A percentile compares a stretch with the other conserved stretches of the same genome.
phyloP scores from a whole-genome alignment of 1,284 basidiomycete species.

The Singerocomus inundabilis region DNA sequence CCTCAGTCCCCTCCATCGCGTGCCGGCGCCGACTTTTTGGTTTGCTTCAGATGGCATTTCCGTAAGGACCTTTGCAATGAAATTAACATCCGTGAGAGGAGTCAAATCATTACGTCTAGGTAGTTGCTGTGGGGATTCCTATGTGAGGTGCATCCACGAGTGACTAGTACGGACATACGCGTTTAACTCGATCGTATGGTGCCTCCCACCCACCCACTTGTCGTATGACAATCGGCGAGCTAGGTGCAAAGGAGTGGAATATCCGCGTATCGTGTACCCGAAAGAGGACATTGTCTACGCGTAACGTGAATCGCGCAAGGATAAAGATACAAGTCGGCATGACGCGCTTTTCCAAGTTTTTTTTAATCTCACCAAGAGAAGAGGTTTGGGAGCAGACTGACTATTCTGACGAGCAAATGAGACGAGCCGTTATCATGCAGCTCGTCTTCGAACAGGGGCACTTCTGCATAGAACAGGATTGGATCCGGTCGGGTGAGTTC shows the following conservation, averaged over 20 bases:
- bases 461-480: constrained; percentile 92
- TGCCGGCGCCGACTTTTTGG: constrained; percentile 61
- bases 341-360: constrained; percentile 66
- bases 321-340: constrained; percentile 98
- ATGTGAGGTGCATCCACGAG: constrained; percentile 2
- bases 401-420: constrained; percentile 78
- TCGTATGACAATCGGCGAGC: constrained; percentile 65
- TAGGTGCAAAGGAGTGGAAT: constrained; percentile 77
- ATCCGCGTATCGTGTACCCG: constrained; percentile 87
- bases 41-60: constrained; percentile 60
- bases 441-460: constrained; percentile 91
- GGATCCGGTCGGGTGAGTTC: constrained; percentile 89
- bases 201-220: constrained; percentile 91
- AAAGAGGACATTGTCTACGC: constrained; percentile 96
- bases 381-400: constrained; percentile 46
- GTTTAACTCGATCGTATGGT: constrained; percentile 77
- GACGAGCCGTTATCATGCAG: constrained; percentile 93
- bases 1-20: constrained; percentile 78
- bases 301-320: constrained; percentile 87
- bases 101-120: constrained; percentile 84
- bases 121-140: constrained; percentile 52
- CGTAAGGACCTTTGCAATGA: constrained; percentile 76
- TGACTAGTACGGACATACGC: constrained; percentile 47
- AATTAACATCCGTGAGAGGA: constrained; percentile 86
- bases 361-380: neutral